These are phyloP conservation scores for Cryptomeria japonica DNA, from an alignment of 75 land plant species.

Conservation along the genomic window DNA sequence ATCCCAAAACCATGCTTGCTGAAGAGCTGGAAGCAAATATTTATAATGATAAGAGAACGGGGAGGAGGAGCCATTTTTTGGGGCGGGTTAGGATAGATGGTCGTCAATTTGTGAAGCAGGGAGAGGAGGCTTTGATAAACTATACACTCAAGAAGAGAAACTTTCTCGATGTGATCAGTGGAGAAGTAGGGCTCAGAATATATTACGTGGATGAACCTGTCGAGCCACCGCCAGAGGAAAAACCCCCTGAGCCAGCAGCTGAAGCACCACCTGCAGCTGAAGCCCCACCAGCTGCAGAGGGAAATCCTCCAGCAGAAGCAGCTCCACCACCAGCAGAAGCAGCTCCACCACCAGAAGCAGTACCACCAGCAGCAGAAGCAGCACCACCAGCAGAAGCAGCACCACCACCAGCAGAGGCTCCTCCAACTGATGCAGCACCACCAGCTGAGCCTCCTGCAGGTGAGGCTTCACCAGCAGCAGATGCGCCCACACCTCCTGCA, in stretches of 20 bases:
- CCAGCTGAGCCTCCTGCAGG: constrained; percentile 14
- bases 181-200: constrained; percentile 43
- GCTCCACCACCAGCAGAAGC: neutral
- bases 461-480: neutral
- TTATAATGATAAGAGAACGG: constrained; percentile 49
- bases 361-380: neutral
- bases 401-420: constrained; percentile 9
- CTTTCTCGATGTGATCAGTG: constrained; percentile 26
- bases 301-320: neutral
- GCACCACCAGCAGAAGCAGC: constrained; percentile 6
- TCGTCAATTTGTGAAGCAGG: constrained; percentile 31
- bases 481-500: constrained; percentile 11
- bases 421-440: neutral
- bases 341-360: neutral
- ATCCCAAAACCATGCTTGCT: constrained; percentile 18
- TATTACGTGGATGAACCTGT: constrained; percentile 51
- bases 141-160: constrained; percentile 34
- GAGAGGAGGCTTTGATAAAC: constrained; percentile 47
- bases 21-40: constrained; percentile 55
- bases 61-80: constrained; percentile 46
- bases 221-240: constrained; percentile 19
- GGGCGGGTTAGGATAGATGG: constrained; percentile 41
- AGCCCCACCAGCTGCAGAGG: neutral
- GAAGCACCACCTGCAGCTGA: constrained; percentile 14
- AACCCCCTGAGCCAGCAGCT: constrained; percentile 15